Conservation (phyloP, 2,329 filamentous ascomycete genomes). For the Sphaerulina vaccinii region DNA sequence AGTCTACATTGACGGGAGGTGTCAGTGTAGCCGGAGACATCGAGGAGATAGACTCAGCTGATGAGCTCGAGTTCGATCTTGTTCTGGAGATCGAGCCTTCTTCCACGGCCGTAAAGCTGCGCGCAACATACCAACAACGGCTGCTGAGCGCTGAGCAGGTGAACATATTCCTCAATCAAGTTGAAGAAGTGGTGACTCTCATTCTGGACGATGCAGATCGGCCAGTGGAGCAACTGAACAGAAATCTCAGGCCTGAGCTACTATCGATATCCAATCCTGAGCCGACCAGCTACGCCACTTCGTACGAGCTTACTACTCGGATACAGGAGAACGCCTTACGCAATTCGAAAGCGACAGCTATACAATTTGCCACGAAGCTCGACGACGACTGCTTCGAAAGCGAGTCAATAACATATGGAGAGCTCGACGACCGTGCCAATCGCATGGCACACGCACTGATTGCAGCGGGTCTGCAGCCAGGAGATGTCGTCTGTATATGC, state of each 20-base stretch:
- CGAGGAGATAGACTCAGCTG: slow-evolving; percentile 59
- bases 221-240: slow-evolving; percentile 36
- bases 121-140: slow-evolving; percentile 55
- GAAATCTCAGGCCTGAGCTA: slow-evolving; percentile 27
- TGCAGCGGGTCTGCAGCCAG: slow-evolving; percentile 47
- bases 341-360: slow-evolving; percentile 57
- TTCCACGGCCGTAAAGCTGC: slow-evolving; percentile 47
- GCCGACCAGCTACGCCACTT: slow-evolving; percentile 27
- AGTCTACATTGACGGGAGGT: slow-evolving; percentile 56
- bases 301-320: slow-evolving; percentile 41
- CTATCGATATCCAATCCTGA: slow-evolving; percentile 46
- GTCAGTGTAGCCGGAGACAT: slow-evolving; percentile 43
- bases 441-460: slow-evolving; percentile 59
- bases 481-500: slow-evolving; percentile 67
- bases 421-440: slow-evolving; percentile 66
- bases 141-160: slow-evolving; percentile 58
- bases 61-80: slow-evolving; percentile 73
- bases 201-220: slow-evolving; percentile 44
- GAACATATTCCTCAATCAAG: slow-evolving; percentile 58
- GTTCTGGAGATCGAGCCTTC: slow-evolving; percentile 73
- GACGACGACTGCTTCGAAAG: slow-evolving; percentile 38
- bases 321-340: slow-evolving; percentile 55
- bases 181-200: slow-evolving; percentile 53
- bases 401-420: slow-evolving; percentile 59
- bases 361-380: slow-evolving; percentile 62